Percentiles rank a stretch among this genome's conserved stretches.
These are phyloP conservation scores for Plantago coronopus DNA, from an alignment of 305 asterid genomes.

Conservation along the genomic window DNA sequence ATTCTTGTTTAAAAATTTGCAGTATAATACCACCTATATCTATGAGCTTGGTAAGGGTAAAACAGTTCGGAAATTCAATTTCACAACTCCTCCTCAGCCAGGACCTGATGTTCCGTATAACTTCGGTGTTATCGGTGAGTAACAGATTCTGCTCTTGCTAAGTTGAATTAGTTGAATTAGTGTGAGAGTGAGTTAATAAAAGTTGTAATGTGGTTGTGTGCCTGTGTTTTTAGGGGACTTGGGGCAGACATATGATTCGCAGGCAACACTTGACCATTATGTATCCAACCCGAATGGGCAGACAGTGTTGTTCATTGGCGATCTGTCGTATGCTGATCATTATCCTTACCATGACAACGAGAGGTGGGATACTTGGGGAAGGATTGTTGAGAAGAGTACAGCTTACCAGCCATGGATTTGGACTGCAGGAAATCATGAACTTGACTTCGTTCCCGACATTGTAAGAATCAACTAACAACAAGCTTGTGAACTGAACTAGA, in stretches of 20 bases:
- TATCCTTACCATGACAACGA: constrained; percentile 41
- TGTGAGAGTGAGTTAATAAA: too few relatives aligned
- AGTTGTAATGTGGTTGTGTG: not conserved
- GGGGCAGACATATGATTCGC: constrained; percentile 54
- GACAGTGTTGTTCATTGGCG: constrained; percentile 41
- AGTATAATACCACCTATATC: constrained; percentile 35
- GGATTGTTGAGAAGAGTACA: constrained; percentile 40
- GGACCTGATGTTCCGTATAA: constrained; percentile 59
- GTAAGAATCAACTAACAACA: constrained; percentile 26
- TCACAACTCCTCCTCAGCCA: constrained; percentile 45
- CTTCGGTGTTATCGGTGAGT: constrained; percentile 53
- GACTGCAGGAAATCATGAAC: constrained; percentile 52
- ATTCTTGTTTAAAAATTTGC: not conserved
- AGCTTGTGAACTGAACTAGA: too few relatives aligned
- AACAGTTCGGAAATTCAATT: constrained; percentile 29
- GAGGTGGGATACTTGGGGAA: constrained; percentile 53
- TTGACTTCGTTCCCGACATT: constrained; percentile 49
- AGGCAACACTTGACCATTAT: constrained; percentile 43
- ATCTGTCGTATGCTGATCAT: constrained; percentile 52
- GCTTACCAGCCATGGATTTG: constrained; percentile 60
- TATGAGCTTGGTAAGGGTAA: constrained; percentile 40
- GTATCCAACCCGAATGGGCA: constrained; percentile 38
- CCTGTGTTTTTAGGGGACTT: constrained; percentile 37
- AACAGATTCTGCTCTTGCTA: not conserved
- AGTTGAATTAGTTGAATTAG: too few relatives aligned